Evolutionary conservation across 2,329 filamentous ascomycete species (phyloP).

Genomic region (Ophiostoma sp.): DNA sequence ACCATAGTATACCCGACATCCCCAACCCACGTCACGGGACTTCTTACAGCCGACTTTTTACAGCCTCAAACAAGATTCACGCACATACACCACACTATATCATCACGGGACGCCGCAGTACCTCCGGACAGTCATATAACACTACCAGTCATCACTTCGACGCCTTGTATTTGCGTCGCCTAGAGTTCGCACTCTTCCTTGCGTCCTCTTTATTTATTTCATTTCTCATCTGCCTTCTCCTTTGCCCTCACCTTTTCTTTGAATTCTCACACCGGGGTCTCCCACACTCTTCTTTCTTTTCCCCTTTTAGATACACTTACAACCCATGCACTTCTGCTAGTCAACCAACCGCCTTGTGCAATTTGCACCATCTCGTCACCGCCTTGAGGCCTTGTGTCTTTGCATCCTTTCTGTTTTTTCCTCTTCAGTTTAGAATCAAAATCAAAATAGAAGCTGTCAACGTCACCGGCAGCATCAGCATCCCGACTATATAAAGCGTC

Average conservation of each 20-base stretch:
- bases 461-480: not conserved
- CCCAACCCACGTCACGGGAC: not conserved
- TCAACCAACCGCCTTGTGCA: not conserved
- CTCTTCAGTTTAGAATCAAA: not conserved
- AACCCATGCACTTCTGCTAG: not conserved
- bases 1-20: not conserved
- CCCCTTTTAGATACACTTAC: not conserved
- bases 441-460: too few relatives aligned
- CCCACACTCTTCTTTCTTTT: not conserved
- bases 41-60: not conserved
- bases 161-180: not conserved
- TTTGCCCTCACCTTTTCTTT: not conserved
- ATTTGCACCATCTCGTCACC: not conserved
- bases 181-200: not conserved
- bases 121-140: not conserved
- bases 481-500: not conserved
- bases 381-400: not conserved
- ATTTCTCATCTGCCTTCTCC: not conserved
- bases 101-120: not conserved
- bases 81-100: not conserved
- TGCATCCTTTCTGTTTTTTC: not conserved
- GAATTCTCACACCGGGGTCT: not conserved
- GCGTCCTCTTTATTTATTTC: too few relatives aligned
- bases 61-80: not conserved
- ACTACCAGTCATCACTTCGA: not conserved